Conservation (phyloP, 2,329 filamentous ascomycete genomes). For the Ophiostoma sp. region DNA sequence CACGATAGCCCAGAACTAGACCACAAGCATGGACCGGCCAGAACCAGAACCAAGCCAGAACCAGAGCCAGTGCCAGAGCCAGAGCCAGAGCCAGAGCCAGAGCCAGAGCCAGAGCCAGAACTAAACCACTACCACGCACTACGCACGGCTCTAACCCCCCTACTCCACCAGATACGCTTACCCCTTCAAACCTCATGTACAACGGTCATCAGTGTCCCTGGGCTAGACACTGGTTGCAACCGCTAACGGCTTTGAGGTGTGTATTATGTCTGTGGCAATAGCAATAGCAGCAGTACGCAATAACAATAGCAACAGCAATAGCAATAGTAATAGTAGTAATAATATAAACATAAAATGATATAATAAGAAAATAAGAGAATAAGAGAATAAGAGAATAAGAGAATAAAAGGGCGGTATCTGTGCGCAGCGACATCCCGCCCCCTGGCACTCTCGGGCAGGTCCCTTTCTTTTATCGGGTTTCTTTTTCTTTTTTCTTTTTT, state of each 20-base stretch:
- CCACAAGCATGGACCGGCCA: too few relatives aligned
- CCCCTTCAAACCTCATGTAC: slow-evolving; percentile 25
- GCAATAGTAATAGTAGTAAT: background rate
- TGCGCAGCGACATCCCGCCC: slow-evolving; percentile 24
- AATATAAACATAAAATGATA: background rate
- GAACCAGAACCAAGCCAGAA: too few relatives aligned
- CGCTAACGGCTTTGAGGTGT: slow-evolving; percentile 24
- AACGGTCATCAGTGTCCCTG: slow-evolving; percentile 26
- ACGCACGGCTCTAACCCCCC: background rate
- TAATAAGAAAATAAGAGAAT: slow-evolving; percentile 10
- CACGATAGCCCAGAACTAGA: too few relatives aligned
- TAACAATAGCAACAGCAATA: background rate
- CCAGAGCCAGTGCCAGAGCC: too few relatives aligned
- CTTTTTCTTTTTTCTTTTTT: slow-evolving; percentile 9
- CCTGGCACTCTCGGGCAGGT: slow-evolving; percentile 23
- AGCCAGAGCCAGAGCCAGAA: too few relatives aligned
- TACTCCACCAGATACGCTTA: slow-evolving; percentile 22
- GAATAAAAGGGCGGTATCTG: slow-evolving; percentile 19
- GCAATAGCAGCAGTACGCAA: background rate
- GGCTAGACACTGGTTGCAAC: slow-evolving; percentile 19
- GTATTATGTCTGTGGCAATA: background rate
- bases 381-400: slow-evolving; percentile 14
- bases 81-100: too few relatives aligned
- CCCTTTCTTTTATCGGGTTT: background rate
- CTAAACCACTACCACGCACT: too few relatives aligned